phyloP scores from a whole-genome alignment of 495 filamentous ascomycete species.

The Lepidopterella palustris region DNA sequence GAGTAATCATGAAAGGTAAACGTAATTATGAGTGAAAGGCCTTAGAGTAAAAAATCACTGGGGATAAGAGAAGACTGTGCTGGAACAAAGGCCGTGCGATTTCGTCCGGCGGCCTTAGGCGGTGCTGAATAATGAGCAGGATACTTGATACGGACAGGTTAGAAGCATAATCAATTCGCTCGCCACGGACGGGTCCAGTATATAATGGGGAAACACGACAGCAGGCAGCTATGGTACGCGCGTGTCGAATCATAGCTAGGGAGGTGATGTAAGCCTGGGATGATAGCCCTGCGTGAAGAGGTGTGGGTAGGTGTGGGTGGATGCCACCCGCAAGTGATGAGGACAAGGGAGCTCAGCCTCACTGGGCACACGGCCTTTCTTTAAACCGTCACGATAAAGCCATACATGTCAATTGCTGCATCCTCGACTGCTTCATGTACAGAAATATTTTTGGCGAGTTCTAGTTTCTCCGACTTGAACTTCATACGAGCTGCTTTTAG shows the following conservation, averaged over 20 bases:
- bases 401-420: too few species aligned
- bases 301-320: neutral
- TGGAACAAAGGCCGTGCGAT: slow-evolving; percentile 1
- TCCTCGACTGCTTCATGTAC: too few species aligned
- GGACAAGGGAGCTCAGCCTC: neutral
- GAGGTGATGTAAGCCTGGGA: neutral
- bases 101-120: neutral
- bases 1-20: neutral
- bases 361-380: neutral
- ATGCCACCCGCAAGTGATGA: too few species aligned
- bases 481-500: too few species aligned
- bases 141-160: neutral
- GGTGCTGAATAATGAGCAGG: neutral
- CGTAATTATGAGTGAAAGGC: neutral
- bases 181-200: neutral
- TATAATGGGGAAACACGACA: neutral
- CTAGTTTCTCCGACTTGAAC: too few species aligned
- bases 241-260: neutral
- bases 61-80: neutral
- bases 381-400: too few species aligned
- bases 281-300: neutral
- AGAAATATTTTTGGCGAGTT: too few species aligned
- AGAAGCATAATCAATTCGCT: neutral
- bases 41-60: neutral
- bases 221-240: neutral